Conservation (phyloP, 495 filamentous ascomycete species). For the Xylaria acuta region DNA sequence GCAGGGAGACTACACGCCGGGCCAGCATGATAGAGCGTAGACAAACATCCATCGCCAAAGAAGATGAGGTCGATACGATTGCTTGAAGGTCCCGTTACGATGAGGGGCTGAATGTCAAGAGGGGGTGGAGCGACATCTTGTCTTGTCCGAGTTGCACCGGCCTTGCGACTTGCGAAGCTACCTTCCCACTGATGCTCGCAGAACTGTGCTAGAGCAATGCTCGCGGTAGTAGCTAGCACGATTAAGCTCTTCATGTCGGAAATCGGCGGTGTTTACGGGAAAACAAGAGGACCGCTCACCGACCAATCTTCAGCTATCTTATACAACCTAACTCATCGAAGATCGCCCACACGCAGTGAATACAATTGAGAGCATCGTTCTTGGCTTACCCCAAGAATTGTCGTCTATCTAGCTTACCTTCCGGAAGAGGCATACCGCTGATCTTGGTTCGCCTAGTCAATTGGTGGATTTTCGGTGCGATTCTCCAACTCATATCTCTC, state of each 20-base stretch:
- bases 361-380: background rate
- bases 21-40: background rate
- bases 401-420: conserved; percentile 10
- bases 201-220: conserved; percentile 28
- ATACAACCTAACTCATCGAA: background rate
- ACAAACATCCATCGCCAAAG: conserved; percentile 38
- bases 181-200: conserved; percentile 40
- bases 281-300: background rate
- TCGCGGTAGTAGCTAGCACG: conserved; percentile 9
- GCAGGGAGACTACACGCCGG: background rate
- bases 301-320: background rate
- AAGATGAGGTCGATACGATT: conserved; percentile 39
- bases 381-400: conserved; percentile 21
- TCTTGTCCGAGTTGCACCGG: conserved; percentile 27
- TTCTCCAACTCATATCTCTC: background rate
- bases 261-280: background rate
- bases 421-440: conserved; percentile 13
- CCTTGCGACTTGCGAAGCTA: conserved; percentile 28
- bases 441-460: background rate
- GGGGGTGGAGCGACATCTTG: conserved; percentile 31
- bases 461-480: background rate
- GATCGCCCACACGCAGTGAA: background rate
- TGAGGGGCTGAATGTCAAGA: conserved; percentile 38
- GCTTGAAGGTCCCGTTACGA: conserved; percentile 35
- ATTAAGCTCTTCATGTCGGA: conserved; percentile 26